Conservation (phyloP, 1,284 basidiomycete genomes). For the Schizophyllum commune region DNA sequence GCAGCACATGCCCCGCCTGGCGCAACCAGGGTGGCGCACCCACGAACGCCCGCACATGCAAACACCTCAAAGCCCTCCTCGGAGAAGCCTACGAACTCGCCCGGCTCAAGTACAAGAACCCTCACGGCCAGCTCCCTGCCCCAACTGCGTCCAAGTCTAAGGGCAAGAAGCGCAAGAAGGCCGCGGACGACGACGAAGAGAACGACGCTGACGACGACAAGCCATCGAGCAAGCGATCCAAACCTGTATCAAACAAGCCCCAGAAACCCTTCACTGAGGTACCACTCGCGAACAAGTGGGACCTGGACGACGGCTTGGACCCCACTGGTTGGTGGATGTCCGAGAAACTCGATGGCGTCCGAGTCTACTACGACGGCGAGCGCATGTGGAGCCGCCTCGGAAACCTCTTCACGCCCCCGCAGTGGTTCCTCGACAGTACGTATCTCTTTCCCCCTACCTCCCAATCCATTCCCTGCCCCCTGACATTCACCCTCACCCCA, state of each 20-base stretch:
- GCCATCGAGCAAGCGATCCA: slow-evolving; percentile 5
- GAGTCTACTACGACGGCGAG: slow-evolving; percentile 50
- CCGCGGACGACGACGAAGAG: slow-evolving; percentile 10
- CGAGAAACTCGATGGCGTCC: slow-evolving; percentile 56
- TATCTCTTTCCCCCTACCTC: slow-evolving; percentile 4
- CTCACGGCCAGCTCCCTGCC: slow-evolving; percentile 25
- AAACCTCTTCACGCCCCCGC: slow-evolving; percentile 52
- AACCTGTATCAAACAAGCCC: background rate
- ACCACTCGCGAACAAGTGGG: slow-evolving; percentile 56
- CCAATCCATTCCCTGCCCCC: background rate
- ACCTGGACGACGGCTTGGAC: slow-evolving; percentile 44
- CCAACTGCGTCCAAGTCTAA: slow-evolving; percentile 9
- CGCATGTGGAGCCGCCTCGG: slow-evolving; percentile 51
- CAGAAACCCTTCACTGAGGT: slow-evolving; percentile 20
- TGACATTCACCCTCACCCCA: slow-evolving; percentile 17
- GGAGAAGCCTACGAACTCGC: slow-evolving; percentile 52
- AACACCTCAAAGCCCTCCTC: slow-evolving; percentile 49
- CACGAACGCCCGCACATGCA: slow-evolving; percentile 51
- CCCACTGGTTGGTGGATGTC: slow-evolving; percentile 63
- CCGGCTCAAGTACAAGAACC: slow-evolving; percentile 40
- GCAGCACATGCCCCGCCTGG: slow-evolving; percentile 27
- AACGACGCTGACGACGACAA: slow-evolving; percentile 8
- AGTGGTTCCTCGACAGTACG: slow-evolving; percentile 55
- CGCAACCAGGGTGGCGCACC: slow-evolving; percentile 39
- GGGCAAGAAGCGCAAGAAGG: slow-evolving; percentile 11